These are phyloP conservation scores for Sporothrix protearum DNA, from an alignment of 2,329 filamentous ascomycete genomes.

Conservation along the genomic window DNA sequence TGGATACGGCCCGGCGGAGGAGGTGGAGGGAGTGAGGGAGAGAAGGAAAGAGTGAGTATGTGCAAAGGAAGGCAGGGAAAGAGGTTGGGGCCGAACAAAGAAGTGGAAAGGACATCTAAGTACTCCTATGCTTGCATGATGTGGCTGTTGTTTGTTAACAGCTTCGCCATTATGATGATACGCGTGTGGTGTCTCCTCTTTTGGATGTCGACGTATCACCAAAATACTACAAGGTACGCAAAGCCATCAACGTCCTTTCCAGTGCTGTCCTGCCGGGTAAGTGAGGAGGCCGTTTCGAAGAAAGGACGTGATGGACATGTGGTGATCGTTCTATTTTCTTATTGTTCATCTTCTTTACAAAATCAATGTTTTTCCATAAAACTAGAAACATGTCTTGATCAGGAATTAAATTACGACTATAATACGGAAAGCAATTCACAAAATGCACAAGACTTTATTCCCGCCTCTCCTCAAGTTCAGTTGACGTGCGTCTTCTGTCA, in stretches of 20 bases:
- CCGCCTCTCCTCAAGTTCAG: background rate
- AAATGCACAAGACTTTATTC: background rate
- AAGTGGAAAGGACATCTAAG: background rate
- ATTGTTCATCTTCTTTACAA: background rate
- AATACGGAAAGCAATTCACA: background rate
- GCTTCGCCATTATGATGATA: background rate
- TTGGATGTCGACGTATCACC: background rate
- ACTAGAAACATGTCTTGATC: no score
- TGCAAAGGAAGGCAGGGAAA: background rate
- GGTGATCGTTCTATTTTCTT: background rate
- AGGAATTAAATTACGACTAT: background rate
- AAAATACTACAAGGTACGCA: background rate
- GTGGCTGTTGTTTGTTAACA: background rate
- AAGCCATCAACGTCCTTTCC: background rate
- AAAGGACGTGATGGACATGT: background rate
- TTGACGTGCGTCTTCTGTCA: background rate
- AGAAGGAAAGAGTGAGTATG: background rate
- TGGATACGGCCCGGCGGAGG: conserved; percentile 2
- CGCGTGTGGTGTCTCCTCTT: background rate
- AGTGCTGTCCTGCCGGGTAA: background rate
- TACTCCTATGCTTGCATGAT: conserved; percentile 9
- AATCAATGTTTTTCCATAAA: no score
- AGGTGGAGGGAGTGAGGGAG: background rate
- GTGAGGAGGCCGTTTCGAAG: background rate
- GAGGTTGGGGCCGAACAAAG: background rate